These are phyloP conservation scores for Trichoderma asperellum DNA, from an alignment of 2,329 filamentous ascomycete genomes.

Conservation along the genomic window DNA sequence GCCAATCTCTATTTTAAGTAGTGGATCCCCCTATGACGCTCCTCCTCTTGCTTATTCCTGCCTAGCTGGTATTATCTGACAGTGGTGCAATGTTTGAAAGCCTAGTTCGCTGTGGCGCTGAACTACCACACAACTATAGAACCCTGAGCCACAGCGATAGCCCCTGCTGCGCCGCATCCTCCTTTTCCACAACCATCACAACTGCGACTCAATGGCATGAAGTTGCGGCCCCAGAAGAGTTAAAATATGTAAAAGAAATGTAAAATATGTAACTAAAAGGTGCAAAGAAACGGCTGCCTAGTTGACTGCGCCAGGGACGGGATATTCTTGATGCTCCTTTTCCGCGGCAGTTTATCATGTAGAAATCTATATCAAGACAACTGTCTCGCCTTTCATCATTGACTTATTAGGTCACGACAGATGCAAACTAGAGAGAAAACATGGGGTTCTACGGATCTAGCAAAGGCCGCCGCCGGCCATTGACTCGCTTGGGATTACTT, in stretches of 20 bases:
- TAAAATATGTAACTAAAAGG: background rate
- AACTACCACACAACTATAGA: background rate
- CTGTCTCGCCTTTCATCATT: background rate
- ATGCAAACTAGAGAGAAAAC: background rate
- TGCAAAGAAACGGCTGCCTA: background rate
- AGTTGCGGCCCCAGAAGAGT: background rate
- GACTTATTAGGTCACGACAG: background rate
- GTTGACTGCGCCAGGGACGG: background rate
- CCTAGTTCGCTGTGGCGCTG: constrained; percentile 9
- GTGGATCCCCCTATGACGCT: background rate
- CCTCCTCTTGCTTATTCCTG: background rate
- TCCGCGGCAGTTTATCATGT: background rate
- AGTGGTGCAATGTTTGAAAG: background rate
- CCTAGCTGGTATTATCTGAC: background rate
- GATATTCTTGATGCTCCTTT: background rate
- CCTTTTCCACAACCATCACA: background rate
- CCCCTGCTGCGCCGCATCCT: constrained; percentile 24
- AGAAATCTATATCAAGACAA: background rate
- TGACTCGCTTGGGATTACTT: constrained; percentile 40
- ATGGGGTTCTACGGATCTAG: background rate
- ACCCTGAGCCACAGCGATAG: constrained; percentile 21
- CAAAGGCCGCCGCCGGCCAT: constrained; percentile 15
- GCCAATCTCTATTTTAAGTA: constrained; percentile 14
- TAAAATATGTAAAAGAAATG: background rate
- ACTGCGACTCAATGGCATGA: background rate